A percentile compares a stretch with the other conserved stretches of the same genome.
Evolutionary conservation across 495 filamentous ascomycete genomes (phyloP).

Genomic region (Elasticomyces elasticus): DNA sequence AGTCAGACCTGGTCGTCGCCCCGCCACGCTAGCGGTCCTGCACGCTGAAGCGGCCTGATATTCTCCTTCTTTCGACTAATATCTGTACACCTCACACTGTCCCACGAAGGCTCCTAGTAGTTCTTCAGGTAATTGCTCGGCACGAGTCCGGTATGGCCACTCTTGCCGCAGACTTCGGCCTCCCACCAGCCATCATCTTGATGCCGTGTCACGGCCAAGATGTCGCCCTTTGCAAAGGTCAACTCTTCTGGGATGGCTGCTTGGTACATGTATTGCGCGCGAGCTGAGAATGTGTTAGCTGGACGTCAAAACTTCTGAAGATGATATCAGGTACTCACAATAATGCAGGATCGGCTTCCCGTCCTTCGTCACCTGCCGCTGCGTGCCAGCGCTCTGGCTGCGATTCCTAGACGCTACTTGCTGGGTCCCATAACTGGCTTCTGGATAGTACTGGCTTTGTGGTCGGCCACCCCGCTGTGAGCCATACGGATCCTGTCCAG

Average conservation of each 20-base stretch:
- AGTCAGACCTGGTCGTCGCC: not conserved
- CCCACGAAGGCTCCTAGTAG: slow-evolving; percentile 34
- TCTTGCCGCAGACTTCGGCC: slow-evolving; percentile 77
- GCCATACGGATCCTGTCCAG: slow-evolving; percentile 32
- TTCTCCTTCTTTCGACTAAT: slow-evolving; percentile 15
- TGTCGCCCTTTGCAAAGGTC: slow-evolving; percentile 85
- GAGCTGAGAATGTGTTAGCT: slow-evolving; percentile 48
- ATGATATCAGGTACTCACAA: slow-evolving; percentile 50
- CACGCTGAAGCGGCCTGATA: not conserved
- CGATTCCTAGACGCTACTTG: slow-evolving; percentile 44
- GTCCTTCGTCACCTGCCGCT: slow-evolving; percentile 68
- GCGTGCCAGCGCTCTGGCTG: slow-evolving; percentile 72
- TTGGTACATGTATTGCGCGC: slow-evolving; percentile 87
- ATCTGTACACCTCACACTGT: not conserved
- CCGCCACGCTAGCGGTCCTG: not conserved
- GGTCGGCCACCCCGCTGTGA: slow-evolving; percentile 19
- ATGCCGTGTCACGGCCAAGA: slow-evolving; percentile 74
- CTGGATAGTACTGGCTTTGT: slow-evolving; percentile 52
- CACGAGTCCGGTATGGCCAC: slow-evolving; percentile 67
- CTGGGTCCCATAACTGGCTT: slow-evolving; percentile 35
- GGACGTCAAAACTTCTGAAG: not conserved
- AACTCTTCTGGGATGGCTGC: slow-evolving; percentile 93
- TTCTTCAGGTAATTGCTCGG: slow-evolving; percentile 94
- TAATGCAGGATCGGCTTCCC: slow-evolving; percentile 84
- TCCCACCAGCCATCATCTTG: slow-evolving; percentile 99